Evolutionary conservation across 345 rosid genomes (phyloP), one percentile per base, ranked within the genome.

Genomic region (Euphorbia tirucalli): DNA sequence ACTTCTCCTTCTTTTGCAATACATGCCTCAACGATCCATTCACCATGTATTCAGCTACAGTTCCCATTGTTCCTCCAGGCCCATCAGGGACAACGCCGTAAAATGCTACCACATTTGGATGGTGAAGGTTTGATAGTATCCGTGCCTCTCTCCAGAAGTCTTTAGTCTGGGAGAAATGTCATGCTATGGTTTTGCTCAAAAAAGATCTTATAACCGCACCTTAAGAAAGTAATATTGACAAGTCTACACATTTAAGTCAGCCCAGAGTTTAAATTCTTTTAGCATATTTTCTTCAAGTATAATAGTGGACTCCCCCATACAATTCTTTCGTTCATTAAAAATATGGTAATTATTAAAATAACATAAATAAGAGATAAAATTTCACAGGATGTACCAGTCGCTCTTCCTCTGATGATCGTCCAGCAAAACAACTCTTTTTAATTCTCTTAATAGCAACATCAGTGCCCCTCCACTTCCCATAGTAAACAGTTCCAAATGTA

Each of bases 381-480:
- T 65, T 41, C 43, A 67, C 31, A 63, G 1, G 71, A 83, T 87
- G 41, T 56, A 93, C 97, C 91, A 91, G 78, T 68, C 88, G 79
- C 76, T 91, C 96, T 85, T 85, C 89, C 86, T 93, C 96, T 0
- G 96, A 94, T 56, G 85, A 79, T 76, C 87, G 82, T 59, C 95
- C 97, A 3, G 83, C 79, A 73, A 94, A 94, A 77, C 96, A 90
- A 60, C 93, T 89, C 39, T 90, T 86, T 80, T 90, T 94, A 18
- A 94, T 94, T 74, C 96, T 83, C 81, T 94, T 92, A 68, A 94
- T 90, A 70, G 97, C 98, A 54, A 94, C 96, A 80, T 90, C 97
- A 48, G 97, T 92, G 66, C 98, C 98, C 76, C 96, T 89, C 97
- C 98, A 94, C 75, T 90, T 94, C 65, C 95, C 98, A 69, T 85